Conservation (phyloP, 805 yeast species). For the Candida ulmi region DNA sequence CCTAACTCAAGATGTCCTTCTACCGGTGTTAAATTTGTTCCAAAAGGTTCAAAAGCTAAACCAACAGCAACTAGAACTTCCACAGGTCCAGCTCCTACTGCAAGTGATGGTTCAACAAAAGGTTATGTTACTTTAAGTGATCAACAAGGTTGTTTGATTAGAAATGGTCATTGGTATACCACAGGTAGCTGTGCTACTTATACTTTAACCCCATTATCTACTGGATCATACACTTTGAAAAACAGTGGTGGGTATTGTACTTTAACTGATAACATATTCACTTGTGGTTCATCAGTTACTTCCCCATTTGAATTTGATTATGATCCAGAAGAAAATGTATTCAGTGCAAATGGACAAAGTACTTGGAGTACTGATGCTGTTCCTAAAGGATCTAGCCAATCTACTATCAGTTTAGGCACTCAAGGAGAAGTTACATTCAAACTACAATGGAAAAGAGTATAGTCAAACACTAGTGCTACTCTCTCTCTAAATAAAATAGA, state of each 20-base stretch:
- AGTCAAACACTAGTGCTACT: no score
- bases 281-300: constrained; percentile 50
- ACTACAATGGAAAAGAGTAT: constrained; percentile 13
- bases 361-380: constrained; percentile 11
- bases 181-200: constrained; percentile 83
- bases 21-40: constrained; percentile 63
- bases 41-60: constrained; percentile 17
- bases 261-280: constrained; percentile 24
- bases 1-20: constrained; percentile 64
- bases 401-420: constrained; percentile 39
- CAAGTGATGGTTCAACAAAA: constrained; percentile 27
- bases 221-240: constrained; percentile 52
- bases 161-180: constrained; percentile 80
- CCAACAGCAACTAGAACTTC: constrained; percentile 16
- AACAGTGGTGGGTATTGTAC: constrained; percentile 77
- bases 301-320: constrained; percentile 29
- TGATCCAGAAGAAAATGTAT: constrained; percentile 4
- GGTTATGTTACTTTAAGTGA: constrained; percentile 48
- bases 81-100: constrained; percentile 21
- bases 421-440: constrained; percentile 31
- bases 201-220: constrained; percentile 29
- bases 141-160: constrained; percentile 71
- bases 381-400: constrained; percentile 36
- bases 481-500: no score
- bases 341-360: constrained; percentile 12